phyloP scores from a whole-genome alignment of 2,329 filamentous ascomycete species.

The Pezizomycotina sp. region DNA sequence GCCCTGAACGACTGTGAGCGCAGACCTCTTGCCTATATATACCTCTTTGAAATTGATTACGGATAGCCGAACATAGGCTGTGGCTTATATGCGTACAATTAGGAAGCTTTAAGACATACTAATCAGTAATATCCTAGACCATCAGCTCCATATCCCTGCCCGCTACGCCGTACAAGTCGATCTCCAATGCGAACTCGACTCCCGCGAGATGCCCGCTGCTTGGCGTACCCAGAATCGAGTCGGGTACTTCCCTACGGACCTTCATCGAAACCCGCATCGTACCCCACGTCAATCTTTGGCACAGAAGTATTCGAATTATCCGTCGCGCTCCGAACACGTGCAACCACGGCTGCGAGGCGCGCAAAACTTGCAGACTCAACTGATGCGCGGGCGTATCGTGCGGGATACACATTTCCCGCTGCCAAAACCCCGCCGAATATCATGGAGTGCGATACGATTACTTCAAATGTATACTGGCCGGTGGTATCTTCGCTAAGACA shows the following conservation, averaged over 20 bases:
- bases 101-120: too few relatives aligned
- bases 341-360: constrained; percentile 36
- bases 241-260: too few relatives aligned
- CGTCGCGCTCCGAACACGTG: constrained; percentile 39
- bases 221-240: too few relatives aligned
- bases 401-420: constrained; percentile 35
- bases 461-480: constrained; percentile 59
- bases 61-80: too few relatives aligned
- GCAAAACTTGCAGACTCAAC: constrained; percentile 39
- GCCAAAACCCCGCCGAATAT: constrained; percentile 39
- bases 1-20: constrained; percentile 46
- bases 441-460: constrained; percentile 49
- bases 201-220: too few relatives aligned
- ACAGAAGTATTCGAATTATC: constrained; percentile 55
- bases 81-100: constrained; percentile 59
- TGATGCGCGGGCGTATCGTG: constrained; percentile 38
- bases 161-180: constrained; percentile 58
- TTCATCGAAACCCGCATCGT: constrained; percentile 32
- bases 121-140: constrained; percentile 45
- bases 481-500: constrained; percentile 41
- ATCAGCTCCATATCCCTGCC: constrained; percentile 48
- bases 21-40: too few relatives aligned
- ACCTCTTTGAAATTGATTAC: constrained; percentile 39
- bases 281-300: constrained; percentile 45
- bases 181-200: constrained; percentile 59